Evolutionary conservation across 2,329 filamentous ascomycete species (phyloP), one percentile per base, ranked within the genome.

Genomic region (Gnomoniopsis sp.): DNA sequence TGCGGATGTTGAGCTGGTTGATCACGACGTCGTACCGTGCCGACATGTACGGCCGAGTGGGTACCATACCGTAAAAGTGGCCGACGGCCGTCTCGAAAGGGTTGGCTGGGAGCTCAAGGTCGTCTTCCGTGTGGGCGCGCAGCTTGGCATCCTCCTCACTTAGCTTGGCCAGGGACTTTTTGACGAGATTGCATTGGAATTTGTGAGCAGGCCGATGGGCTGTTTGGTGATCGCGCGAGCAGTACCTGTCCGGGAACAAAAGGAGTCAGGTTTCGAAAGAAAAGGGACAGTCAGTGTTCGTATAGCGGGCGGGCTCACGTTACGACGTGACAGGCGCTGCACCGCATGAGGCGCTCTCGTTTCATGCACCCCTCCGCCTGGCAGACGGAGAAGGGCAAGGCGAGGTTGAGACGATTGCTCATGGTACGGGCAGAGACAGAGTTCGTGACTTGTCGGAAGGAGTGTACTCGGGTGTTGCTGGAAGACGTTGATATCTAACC

Each of bases 41-140:
- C 22, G 58, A 59, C 72, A 77, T 75, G 66, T 76, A 78, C 53
- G 64, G 56, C 33, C 69, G 68, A 12, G 74, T 77, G 6, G 57
- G 63, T 3, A 44, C 0, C 8, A 70, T 63, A 2, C 59, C 64
- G 68, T 70, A 75, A 63, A 77, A 76, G 6, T 64, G 43, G 7
- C 73, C 73, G 7, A 70, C 68, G n/a, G 55, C 21, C 17, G 62
- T 68, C 17, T 69, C 64, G 55, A 74, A 75, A 19, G 63, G 47
- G 49, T 67, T 52, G 26, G 53, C 30, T 2, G 54, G 55, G 2
- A 26, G 34, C 3, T 43, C 34, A 30, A 21, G 46, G 46, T 48
- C 22, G 30, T 23, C 49, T 21, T 57, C 51, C 30, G 15, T 51
- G 15, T 55, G 23, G 48, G 62, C 59, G 41, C 64, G 64, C 41